Evolutionary conservation across 305 asterid species (phyloP), one percentile per base, ranked within the genome.

Genomic region (Euphrasia arctica): DNA sequence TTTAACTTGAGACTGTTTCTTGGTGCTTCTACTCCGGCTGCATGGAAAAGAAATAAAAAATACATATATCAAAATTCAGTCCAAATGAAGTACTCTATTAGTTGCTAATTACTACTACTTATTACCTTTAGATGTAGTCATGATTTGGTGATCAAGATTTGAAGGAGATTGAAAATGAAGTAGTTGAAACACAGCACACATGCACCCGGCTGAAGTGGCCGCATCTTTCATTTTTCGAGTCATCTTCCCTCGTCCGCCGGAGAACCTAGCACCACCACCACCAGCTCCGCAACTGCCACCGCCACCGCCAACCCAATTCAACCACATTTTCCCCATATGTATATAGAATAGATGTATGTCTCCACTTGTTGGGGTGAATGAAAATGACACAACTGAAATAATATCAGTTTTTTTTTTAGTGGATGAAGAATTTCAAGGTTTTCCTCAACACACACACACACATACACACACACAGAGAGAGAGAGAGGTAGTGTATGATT

Each of bases 1-100:
- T 64, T 80, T 54, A 80, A 45, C 60, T 89, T 93, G 84, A 87
- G 78, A 73, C 93, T 89, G 79, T 89, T 89, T 68, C 95, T 87
- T 57, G 95, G 95, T 45, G 93, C 96, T 67, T 86, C 95, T 27
- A 83, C 42, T 43, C 92, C 97, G 7, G 9, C 42, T 85, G 81
- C 72, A 69, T 15, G 51, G 51, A 45, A 45, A 45, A 12, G 3
- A 1, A 15, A 7, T 48, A 11, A 15, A 18, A 15, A 27, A 1
- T 11, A 56, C 0, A 31, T 39, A 6, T 32, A 6, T 32, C 25
- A 47, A 52, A 15, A 12, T 47, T 27, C 9, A 2, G 50, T 4
- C 31, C n/a, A 31, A 64, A 18, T 11, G 15, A 1, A 13, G 1
- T 10, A 7, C 49, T 9, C 22, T 18, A 18, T 18, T 18, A 18